Evolutionary conservation across 1,284 basidiomycete species (phyloP).

Genomic region (Apiotrichum veenhuisii): DNA sequence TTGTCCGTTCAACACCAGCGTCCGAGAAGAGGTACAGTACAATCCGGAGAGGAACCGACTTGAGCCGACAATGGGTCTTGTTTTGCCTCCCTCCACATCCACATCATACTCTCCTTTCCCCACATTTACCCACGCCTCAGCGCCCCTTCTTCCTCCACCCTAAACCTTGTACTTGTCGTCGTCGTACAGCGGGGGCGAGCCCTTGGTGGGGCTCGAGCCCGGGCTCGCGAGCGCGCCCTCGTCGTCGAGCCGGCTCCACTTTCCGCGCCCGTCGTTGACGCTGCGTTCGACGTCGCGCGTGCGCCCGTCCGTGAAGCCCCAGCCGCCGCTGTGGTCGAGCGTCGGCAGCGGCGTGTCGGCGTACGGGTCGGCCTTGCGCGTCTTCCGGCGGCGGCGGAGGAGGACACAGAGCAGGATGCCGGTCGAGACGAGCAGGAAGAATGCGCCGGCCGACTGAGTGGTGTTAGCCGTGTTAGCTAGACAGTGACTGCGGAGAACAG

Average conservation of each 20-base stretch:
- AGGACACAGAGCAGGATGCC: neutral
- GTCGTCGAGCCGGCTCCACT: neutral
- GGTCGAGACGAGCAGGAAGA: neutral
- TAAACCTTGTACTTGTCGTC: too few species aligned
- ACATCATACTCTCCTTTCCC: too few species aligned
- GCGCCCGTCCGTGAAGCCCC: neutral
- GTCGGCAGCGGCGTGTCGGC: slow-evolving; percentile 1
- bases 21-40: too few species aligned
- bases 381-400: neutral
- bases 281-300: neutral
- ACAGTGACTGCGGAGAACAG: too few species aligned
- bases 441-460: neutral
- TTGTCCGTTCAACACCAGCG: too few species aligned
- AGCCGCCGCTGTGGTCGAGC: neutral
- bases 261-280: neutral
- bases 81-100: too few species aligned
- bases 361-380: neutral
- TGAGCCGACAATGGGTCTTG: too few species aligned
- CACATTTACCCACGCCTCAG: too few species aligned
- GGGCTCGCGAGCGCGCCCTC: slow-evolving; percentile 1
- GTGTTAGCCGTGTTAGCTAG: neutral
- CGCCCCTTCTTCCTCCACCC: too few species aligned
- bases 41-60: too few species aligned
- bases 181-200: too few species aligned
- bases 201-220: too few species aligned